These are phyloP conservation scores for Solanum habrochaites DNA, from an alignment of 257 asterid genomes.

Conservation along the genomic window DNA sequence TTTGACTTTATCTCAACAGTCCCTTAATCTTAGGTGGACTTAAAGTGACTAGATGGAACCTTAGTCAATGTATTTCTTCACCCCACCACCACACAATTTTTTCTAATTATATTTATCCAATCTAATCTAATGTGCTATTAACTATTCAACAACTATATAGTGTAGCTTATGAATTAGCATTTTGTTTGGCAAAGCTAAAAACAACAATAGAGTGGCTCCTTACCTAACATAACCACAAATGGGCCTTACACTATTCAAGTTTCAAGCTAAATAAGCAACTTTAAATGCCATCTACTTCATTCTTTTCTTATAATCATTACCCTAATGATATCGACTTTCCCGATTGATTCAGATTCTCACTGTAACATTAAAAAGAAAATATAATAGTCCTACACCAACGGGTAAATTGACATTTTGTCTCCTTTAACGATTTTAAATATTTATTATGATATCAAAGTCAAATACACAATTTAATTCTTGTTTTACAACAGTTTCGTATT, in stretches of 20 bases:
- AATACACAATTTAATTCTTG: background rate
- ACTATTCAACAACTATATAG: background rate
- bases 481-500: background rate
- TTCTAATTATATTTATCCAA: background rate
- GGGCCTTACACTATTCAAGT: background rate
- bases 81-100: background rate
- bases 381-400: background rate
- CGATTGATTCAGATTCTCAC: background rate
- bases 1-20: background rate
- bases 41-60: background rate
- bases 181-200: background rate
- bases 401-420: background rate
- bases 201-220: background rate
- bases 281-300: background rate
- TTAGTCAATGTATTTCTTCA: background rate
- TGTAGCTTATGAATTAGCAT: background rate
- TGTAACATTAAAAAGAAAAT: background rate
- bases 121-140: background rate
- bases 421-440: background rate
- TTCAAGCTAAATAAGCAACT: background rate
- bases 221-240: background rate
- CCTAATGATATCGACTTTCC: accelerated
- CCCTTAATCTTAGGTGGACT: background rate
- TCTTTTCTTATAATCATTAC: background rate
- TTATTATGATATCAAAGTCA: background rate